Conservation (phyloP, 768 basidiomycete genomes). For the Rhodotorula sphaerocarpa region DNA sequence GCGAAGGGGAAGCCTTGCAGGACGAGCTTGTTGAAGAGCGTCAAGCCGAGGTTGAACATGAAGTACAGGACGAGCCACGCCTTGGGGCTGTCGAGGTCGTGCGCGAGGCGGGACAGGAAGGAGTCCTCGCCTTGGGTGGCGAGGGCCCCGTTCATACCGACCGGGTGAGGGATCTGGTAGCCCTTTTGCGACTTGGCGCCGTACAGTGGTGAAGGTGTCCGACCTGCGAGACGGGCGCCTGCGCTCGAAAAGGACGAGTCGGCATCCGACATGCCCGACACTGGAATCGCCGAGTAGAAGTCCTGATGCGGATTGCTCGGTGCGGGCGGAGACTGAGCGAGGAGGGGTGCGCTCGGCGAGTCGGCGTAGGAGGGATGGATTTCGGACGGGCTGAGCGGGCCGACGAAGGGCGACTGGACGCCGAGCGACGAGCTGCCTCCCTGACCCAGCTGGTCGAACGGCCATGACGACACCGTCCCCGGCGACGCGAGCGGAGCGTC, state of each 20-base stretch:
- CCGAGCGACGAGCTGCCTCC: background rate
- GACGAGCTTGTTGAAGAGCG: constrained; percentile 89
- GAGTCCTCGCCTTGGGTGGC: constrained; percentile 9
- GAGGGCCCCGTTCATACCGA: background rate
- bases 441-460: background rate
- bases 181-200: background rate
- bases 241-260: constrained; percentile 16
- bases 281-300: constrained; percentile 19
- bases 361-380: constrained; percentile 34
- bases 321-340: constrained; percentile 1
- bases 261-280: background rate
- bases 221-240: background rate
- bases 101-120: constrained; percentile 13
- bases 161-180: background rate
- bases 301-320: constrained; percentile 1
- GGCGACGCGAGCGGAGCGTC: background rate
- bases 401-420: background rate
- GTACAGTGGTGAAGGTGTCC: background rate
- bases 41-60: constrained; percentile 78
- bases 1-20: constrained; percentile 90
- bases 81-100: constrained; percentile 22
- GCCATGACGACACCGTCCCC: constrained; percentile 24
- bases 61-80: constrained; percentile 77
- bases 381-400: constrained; percentile 18
- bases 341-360: background rate